Evolutionary conservation across 176 grass and related monocot species (phyloP).

Genomic region (Oryza coarctata): DNA sequence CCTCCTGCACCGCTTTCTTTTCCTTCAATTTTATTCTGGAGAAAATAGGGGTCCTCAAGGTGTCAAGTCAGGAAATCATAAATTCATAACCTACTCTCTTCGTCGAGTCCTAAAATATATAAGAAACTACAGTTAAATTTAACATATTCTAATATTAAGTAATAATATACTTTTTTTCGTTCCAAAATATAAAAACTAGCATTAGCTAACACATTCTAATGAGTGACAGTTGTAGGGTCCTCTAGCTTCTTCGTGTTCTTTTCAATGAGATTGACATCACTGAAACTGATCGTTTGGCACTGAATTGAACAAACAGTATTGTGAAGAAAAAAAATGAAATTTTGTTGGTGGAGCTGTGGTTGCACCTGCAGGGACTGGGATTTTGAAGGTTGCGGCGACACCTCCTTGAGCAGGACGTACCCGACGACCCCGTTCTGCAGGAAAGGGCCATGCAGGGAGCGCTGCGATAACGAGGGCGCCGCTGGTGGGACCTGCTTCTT

Average conservation of each 20-base stretch:
- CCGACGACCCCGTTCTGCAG: background rate
- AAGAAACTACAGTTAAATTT: no score
- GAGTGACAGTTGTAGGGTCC: no score
- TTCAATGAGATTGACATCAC: no score
- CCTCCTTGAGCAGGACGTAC: background rate
- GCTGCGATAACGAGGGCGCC: background rate
- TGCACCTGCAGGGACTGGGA: background rate
- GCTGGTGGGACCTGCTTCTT: background rate
- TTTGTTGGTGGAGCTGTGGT: background rate
- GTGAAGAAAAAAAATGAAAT: background rate
- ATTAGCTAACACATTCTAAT: no score
- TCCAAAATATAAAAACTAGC: no score
- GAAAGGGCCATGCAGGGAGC: constrained; percentile 3
- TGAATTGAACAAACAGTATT: background rate
- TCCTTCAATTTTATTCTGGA: background rate
- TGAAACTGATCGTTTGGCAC: background rate
- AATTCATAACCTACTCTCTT: no score
- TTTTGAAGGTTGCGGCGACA: background rate
- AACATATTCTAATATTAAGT: no score
- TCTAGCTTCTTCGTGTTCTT: no score
- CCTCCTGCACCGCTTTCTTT: background rate
- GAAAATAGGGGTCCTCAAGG: background rate
- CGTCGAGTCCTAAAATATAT: no score
- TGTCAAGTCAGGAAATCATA: no score
- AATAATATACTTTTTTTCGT: no score